Evolutionary conservation across 352 stramenopile species (phyloP).

Genomic region (Halophytophthora batemanensis): DNA sequence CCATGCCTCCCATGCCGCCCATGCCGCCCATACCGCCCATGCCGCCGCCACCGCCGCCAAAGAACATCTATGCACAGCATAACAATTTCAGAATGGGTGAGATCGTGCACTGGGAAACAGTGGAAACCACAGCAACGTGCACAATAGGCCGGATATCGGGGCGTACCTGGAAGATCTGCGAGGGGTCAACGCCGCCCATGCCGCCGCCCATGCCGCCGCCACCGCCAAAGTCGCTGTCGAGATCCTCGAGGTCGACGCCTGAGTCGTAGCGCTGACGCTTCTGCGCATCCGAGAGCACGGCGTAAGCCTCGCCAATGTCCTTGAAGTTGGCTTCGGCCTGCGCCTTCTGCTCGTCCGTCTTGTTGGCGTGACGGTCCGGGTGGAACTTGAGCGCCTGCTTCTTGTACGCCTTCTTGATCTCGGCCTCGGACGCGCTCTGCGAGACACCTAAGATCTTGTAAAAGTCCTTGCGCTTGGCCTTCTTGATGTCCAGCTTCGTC

Average conservation of each 20-base stretch:
- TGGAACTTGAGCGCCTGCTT: constrained; percentile 94
- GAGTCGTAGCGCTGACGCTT: constrained; percentile 95
- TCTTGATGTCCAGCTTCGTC: constrained; percentile 91
- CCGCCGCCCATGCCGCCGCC: constrained; percentile 75
- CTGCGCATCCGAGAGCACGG: constrained; percentile 92
- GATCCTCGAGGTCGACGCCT: constrained; percentile 92
- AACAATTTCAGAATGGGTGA: neutral
- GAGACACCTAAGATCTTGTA: constrained; percentile 92
- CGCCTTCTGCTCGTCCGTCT: constrained; percentile 90
- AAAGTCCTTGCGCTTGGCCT: constrained; percentile 95
- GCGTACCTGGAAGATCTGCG: constrained; percentile 81
- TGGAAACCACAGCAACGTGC: constrained; percentile 1
- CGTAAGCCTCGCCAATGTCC: constrained; percentile 95
- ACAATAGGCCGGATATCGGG: neutral
- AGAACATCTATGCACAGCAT: constrained; percentile 67
- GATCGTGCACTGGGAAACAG: constrained; percentile 2
- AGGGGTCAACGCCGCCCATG: constrained; percentile 79
- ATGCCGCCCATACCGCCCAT: constrained; percentile 56
- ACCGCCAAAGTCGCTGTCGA: constrained; percentile 85
- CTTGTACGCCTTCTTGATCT: constrained; percentile 99
- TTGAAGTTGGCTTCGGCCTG: constrained; percentile 93
- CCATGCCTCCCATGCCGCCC: constrained; percentile 42
- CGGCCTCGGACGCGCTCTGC: constrained; percentile 76
- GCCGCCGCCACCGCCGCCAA: constrained; percentile 50
- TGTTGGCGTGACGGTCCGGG: constrained; percentile 92